Percentiles rank a stretch among this genome's conserved stretches.
Evolutionary conservation across 2,329 filamentous ascomycete species (phyloP).

Genomic region (Aspergillus pseudoviridinutans): DNA sequence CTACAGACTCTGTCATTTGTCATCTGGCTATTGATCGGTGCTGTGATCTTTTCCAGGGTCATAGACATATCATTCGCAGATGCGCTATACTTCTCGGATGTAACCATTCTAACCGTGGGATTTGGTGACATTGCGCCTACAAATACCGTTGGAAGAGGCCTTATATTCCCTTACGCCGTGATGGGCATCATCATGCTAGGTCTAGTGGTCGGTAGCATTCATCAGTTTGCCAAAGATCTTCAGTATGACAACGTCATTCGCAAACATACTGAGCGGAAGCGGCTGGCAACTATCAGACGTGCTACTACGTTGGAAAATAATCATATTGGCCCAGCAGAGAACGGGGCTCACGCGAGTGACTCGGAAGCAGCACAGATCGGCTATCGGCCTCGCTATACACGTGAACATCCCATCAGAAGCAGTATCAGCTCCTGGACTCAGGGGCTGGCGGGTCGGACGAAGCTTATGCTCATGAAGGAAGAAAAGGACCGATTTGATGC

Average conservation of each 20-base stretch:
- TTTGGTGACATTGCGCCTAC: conserved; percentile 60
- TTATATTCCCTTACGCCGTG: conserved; percentile 80
- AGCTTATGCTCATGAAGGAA: conserved; percentile 56
- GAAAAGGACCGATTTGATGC: conserved; percentile 69
- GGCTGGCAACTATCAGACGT: conserved; percentile 51
- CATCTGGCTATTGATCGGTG: conserved; percentile 74
- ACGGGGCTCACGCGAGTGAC: conserved; percentile 9
- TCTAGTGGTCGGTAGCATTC: conserved; percentile 76
- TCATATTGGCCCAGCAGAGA: conserved; percentile 15
- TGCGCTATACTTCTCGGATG: conserved; percentile 73
- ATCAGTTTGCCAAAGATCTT: conserved; percentile 60
- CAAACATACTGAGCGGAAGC: conserved; percentile 53
- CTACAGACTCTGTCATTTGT: conserved; percentile 85
- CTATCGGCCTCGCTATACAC: conserved; percentile 6
- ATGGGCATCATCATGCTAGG: conserved; percentile 80
- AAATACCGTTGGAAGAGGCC: conserved; percentile 58
- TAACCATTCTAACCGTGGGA: conserved; percentile 60
- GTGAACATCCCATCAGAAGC: conserved; percentile 16
- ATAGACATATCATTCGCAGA: conserved; percentile 76
- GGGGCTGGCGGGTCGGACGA: conserved; percentile 30
- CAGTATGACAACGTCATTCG: conserved; percentile 60
- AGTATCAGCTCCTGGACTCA: conserved; percentile 20
- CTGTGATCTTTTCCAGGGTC: conserved; percentile 67
- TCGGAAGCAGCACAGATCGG: conserved; percentile 2
- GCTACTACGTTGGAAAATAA: conserved; percentile 44